phyloP scores from a whole-genome alignment of 2,329 filamentous ascomycete species.

The Ophiocordyceps camponoti-saundersi region DNA sequence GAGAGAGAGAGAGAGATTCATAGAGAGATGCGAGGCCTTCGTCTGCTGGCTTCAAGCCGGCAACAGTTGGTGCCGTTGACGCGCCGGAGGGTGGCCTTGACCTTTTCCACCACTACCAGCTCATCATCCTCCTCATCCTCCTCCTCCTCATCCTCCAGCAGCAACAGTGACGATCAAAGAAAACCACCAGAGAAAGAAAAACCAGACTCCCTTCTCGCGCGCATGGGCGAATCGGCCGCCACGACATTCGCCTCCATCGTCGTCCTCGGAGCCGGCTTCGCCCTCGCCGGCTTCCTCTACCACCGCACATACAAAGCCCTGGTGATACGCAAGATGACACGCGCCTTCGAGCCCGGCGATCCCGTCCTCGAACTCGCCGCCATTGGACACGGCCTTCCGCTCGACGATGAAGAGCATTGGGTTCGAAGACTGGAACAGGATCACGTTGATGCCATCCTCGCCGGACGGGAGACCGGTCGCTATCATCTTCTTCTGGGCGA shows the following conservation, averaged over 20 bases:
- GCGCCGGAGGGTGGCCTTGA: too few relatives aligned
- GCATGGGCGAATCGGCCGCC: slow-evolving; percentile 57
- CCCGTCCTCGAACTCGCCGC: slow-evolving; percentile 72
- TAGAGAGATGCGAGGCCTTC: neutral
- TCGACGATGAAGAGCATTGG: slow-evolving; percentile 34
- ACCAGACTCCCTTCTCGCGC: slow-evolving; percentile 24
- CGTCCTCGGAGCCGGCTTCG: slow-evolving; percentile 50
- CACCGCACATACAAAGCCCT: slow-evolving; percentile 77
- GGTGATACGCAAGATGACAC: slow-evolving; percentile 82
- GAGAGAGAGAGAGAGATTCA: too few relatives aligned
- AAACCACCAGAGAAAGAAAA: neutral
- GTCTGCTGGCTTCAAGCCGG: neutral
- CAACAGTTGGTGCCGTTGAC: neutral
- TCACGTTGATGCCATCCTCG: slow-evolving; percentile 67
- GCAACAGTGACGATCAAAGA: neutral
- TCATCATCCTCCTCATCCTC: too few relatives aligned
- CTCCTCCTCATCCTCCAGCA: too few relatives aligned
- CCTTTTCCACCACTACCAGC: too few relatives aligned
- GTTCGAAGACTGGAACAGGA: slow-evolving; percentile 68
- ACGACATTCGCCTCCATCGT: slow-evolving; percentile 62
- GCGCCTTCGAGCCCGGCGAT: slow-evolving; percentile 83
- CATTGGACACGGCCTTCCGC: slow-evolving; percentile 35
- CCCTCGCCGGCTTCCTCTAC: slow-evolving; percentile 56
- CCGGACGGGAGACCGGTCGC: slow-evolving; percentile 56
- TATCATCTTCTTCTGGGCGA: slow-evolving; percentile 89